Evolutionary conservation across 2,329 filamentous ascomycete genomes (phyloP), one percentile per base, ranked within the genome.

Genomic region (Phialocephala sp.): DNA sequence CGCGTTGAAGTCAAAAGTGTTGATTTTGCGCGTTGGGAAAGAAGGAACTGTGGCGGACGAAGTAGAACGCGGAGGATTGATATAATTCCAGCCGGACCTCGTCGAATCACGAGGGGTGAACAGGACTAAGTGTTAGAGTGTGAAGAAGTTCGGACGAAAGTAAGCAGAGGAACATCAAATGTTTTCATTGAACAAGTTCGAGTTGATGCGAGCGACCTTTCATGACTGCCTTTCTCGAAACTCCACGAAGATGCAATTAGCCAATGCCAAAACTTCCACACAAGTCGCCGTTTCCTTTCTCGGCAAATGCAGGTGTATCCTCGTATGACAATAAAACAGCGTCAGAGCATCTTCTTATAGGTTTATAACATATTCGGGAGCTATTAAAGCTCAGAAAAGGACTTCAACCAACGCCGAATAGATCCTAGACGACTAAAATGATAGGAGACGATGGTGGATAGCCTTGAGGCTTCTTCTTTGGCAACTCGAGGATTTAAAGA

Each of bases 1-100:
- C 50, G 50, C 1, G 24, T 18, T 24, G 50, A 35, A 54, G 22
- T 54, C 24, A 54, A n/a, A 54, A 35, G 35, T 57, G 55, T n/a
- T 27, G 55, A 24, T 37, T 65, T 54, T 62, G 37, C 15, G 43
- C 35, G 36, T 50, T 45, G 27, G 27, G 39, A 54, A 47, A 67
- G 62, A 64, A 62, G 47, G 62, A 32, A 47, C 57, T 47, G 54
- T 54, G 14, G 54, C 24, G 12, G 43, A 55, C 12, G 64, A 59
- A 47, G 50, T 14, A 57, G 32, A 22, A 39, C 27, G 47, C 20
- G 50, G 32, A 27, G 22, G 12, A 54, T 27, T 18, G 50, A 27
- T 54, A 12, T 27, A 54, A 2, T 27, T 54, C 14, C 24, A 18
- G n/a, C 14, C 27, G 12, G 11, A 12, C 18, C 50, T 18, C 27